These are phyloP conservation scores for Babesia gibsoni DNA, from an alignment of 169 alveolate species.

Conservation along the genomic window DNA sequence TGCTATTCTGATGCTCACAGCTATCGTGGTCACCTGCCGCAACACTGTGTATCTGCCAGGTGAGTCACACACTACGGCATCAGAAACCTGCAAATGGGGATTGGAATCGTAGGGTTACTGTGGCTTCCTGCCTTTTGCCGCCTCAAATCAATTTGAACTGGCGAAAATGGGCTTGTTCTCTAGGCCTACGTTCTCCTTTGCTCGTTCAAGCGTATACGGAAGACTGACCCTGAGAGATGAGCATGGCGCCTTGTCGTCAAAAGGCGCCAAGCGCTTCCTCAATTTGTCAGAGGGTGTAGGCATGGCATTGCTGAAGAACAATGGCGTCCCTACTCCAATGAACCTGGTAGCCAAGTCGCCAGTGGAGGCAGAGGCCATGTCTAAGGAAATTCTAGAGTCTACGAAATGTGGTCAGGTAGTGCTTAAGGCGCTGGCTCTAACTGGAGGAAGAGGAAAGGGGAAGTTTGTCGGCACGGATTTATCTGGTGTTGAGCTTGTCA, in stretches of 20 bases:
- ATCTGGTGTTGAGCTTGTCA: conserved; percentile 86
- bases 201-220: conserved; percentile 7
- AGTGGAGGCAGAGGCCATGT: conserved; percentile 75
- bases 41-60: too few species aligned
- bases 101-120: too few species aligned
- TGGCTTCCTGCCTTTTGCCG: too few species aligned
- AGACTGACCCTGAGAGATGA: conserved; percentile 9
- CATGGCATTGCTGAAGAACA: conserved; percentile 60
- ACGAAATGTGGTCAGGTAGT: conserved; percentile 65
- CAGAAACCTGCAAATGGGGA: too few species aligned
- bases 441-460: conserved; percentile 93
- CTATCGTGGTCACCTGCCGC: too few species aligned
- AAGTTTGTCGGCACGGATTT: conserved; percentile 77
- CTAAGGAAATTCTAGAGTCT: conserved; percentile 58
- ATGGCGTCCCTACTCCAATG: conserved; percentile 74
- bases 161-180: not conserved
- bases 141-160: too few species aligned
- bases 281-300: conserved; percentile 76
- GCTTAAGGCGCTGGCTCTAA: conserved; percentile 82
- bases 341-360: conserved; percentile 70
- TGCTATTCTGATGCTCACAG: too few species aligned
- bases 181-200: not conserved
- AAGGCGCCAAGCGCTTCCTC: conserved; percentile 47
- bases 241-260: not conserved
- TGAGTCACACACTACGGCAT: too few species aligned